Base-by-base conservation (phyloP, 192 early-diverging fungal species). In the Rhizoclosmatium sp. region DNA sequence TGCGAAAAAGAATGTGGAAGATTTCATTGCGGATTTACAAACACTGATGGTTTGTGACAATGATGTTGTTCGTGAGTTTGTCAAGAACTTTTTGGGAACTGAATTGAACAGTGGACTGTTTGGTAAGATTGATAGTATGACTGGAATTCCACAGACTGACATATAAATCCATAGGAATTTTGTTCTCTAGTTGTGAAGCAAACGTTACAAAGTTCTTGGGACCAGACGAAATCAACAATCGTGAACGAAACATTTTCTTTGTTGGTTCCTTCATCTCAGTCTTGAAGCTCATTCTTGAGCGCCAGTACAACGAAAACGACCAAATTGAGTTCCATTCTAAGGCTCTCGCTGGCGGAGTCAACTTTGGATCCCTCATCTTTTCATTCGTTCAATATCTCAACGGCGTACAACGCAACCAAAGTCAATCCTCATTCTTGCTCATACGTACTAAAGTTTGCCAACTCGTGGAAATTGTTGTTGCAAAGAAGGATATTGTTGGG, bases 371-470 rank as follows among this genome's bases (percentile, higher is more conserved):
- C 1, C 68, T 95, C 51, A 85, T 95, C 39, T 75, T 89, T 4
- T 84, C 87, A 12, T 91, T 94, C 71, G 86, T 93, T 3, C 87
- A 85, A 54, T 95, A 94, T 77, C 78, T 95, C 44, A 91, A 93
- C 82, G 83, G 86, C 40, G 80, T 95, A 1, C 19, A 68, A 21
- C 79, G 65, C 12, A 54, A 16, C 51, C 81, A 75, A 12, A 85
- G 68, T 23, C 72, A 81, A 5, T 80, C 87, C 51, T 84, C 85
- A 0, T 88, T 91, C 12, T 72, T 94, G 16, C 83, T 90, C 19
- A 94, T 95, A 62, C 92, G 92, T 60, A 88, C 93, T 60, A 90
- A 90, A 71, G 89, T 95, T 74, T 95, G 94, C 69, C 92, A 92
- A 61, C 85, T 94, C 3, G 86, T 90, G 40, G 93, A 95, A 75